Conservation (phyloP, 1,139 yeast genomes). For the Taphrina communis region DNA sequence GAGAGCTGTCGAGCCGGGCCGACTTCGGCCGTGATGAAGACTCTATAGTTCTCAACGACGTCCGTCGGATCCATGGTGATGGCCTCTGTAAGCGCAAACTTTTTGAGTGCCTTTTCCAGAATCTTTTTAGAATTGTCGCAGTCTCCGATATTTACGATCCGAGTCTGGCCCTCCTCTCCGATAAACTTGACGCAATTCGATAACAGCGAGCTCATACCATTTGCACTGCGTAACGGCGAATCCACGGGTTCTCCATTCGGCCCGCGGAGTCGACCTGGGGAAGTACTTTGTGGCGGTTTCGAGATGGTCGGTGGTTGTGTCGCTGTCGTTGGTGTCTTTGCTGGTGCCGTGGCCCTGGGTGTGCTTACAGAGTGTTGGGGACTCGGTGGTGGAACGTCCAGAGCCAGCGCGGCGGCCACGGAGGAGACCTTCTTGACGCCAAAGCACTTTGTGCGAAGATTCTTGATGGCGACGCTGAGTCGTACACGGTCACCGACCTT, state of each 20-base stretch:
- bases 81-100: constrained; percentile 52
- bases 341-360: neutral
- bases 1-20: constrained; percentile 61
- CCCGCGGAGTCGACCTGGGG: constrained; percentile 4
- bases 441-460: constrained; percentile 47
- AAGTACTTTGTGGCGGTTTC: neutral
- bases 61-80: constrained; percentile 29
- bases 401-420: constrained; percentile 33
- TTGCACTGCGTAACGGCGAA: constrained; percentile 34
- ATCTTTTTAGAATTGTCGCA: constrained; percentile 83
- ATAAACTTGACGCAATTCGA: constrained; percentile 68
- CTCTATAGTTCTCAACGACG: constrained; percentile 24
- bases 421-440: constrained; percentile 13
- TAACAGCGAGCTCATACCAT: constrained; percentile 26
- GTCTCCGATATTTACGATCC: constrained; percentile 74
- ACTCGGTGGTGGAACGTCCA: constrained; percentile 31
- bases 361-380: constrained; percentile 1
- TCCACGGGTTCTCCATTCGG: constrained; percentile 18
- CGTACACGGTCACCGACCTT: constrained; percentile 83
- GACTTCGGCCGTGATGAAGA: constrained; percentile 50
- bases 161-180: constrained; percentile 64
- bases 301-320: neutral
- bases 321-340: constrained; percentile 2
- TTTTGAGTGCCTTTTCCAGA: constrained; percentile 70
- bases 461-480: constrained; percentile 59